Percentiles rank a stretch among this genome's conserved stretches.
Conservation (phyloP, 1,284 basidiomycete genomes). For the Rhizoctonia solani region DNA sequence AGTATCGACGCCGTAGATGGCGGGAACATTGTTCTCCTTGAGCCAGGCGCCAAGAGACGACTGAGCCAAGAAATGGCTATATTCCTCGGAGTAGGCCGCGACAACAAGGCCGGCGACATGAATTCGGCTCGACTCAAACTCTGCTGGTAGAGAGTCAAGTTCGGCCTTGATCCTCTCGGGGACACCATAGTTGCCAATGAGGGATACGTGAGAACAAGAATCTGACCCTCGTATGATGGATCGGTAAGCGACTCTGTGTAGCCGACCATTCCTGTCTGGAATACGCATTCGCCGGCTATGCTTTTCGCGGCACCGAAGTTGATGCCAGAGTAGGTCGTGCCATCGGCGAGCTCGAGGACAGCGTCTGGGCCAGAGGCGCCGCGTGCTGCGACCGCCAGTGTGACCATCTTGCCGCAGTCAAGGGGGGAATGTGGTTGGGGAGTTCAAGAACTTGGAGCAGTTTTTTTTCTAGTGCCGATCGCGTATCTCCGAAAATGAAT, state of each 20-base stretch:
- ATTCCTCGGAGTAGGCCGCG: slow-evolving; percentile 93
- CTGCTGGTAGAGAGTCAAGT: slow-evolving; percentile 67
- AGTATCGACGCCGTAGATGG: slow-evolving; percentile 96
- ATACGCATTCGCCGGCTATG: slow-evolving; percentile 97
- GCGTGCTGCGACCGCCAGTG: neutral
- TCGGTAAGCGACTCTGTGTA: slow-evolving; percentile 99
- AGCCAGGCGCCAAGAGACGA: slow-evolving; percentile 93
- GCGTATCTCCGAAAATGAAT: neutral
- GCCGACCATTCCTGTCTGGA: slow-evolving; percentile 99
- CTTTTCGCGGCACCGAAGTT: slow-evolving; percentile 96
- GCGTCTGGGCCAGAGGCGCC: slow-evolving; percentile 50
- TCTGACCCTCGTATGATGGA: slow-evolving; percentile 98
- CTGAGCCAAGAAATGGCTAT: slow-evolving; percentile 91
- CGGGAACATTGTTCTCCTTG: slow-evolving; percentile 93
- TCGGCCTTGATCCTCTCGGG: slow-evolving; percentile 67
- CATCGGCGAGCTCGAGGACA: slow-evolving; percentile 91
- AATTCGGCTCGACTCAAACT: slow-evolving; percentile 95
- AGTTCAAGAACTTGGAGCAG: neutral
- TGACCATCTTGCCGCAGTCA: neutral
- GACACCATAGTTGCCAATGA: slow-evolving; percentile 99
- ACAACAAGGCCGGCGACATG: slow-evolving; percentile 92
- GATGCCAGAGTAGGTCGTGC: slow-evolving; percentile 84
- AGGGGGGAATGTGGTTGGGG: neutral
- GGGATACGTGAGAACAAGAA: slow-evolving; percentile 97
- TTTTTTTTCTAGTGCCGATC: neutral